phyloP scores from a whole-genome alignment of 306 rosid genomes.

The Cicer chorassanicum region DNA sequence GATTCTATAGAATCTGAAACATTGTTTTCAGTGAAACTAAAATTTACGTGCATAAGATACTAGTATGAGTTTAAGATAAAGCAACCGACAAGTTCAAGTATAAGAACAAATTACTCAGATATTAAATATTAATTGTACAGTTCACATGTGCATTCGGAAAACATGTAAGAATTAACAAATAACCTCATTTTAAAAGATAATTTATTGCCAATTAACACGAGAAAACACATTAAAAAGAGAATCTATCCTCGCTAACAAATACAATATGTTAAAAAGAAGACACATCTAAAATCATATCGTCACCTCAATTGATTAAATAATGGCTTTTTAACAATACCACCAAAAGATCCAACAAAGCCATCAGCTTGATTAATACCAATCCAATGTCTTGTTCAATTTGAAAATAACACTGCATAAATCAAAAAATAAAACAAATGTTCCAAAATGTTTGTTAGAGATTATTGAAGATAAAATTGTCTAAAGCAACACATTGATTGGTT shows the following conservation, averaged over 20 bases:
- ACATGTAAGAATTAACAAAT: no score
- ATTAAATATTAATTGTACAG: no score
- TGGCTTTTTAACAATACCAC: constrained; percentile 82
- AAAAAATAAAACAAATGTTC: constrained; percentile 32
- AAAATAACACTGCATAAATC: constrained; percentile 78
- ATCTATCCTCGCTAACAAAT: no score
- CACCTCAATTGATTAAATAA: constrained; percentile 89
- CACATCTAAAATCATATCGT: constrained; percentile 37
- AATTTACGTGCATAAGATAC: no score
- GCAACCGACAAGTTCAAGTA: no score
- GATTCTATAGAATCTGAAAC: constrained; percentile 25
- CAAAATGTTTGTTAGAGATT: constrained; percentile 28
- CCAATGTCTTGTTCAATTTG: constrained; percentile 80
- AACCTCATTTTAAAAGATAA: no score
- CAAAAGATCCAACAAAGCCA: constrained; percentile 78
- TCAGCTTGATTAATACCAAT: constrained; percentile 60
- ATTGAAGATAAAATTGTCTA: neutral
- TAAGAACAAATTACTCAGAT: no score
- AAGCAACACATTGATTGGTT: neutral
- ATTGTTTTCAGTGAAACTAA: neutral
- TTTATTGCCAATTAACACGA: no score
- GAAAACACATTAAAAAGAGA: no score
- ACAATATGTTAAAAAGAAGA: no score
- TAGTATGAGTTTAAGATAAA: no score
- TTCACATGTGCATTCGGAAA: no score